Evolutionary conservation across 2,329 filamentous ascomycete genomes (phyloP), one percentile per base, ranked within the genome.

Genomic region (Diaporthe citrichinensis): DNA sequence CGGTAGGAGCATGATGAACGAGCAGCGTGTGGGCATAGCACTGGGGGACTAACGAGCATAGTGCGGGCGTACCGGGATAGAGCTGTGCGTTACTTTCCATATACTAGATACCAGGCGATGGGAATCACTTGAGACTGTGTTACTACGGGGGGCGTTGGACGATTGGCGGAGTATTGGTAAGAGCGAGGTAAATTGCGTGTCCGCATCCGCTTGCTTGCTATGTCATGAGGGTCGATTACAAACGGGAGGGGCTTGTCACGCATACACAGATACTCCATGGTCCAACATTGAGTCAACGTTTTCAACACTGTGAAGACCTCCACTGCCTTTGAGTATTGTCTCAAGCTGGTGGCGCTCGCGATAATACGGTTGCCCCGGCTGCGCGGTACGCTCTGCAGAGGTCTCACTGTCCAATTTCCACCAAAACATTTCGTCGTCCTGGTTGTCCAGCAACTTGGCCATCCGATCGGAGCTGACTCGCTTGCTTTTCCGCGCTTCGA

Each of bases 61-160:
- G 1, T 69, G 65, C 23, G 65, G 65, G 65, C 65, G 65, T 69
- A 55, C 23, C 15, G 68, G 73, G 58, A 67, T 75, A 59, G 58
- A 72, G 65, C 7, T 55, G 31, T 20, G 46, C 12, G 17, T 46
- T 49, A n/a, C 17, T 23, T 69, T 55, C 34, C 46, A 41, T 20
- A 31, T 31, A 10, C 31, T 55, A 55, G 65, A 69, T 39, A 69
- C 65, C 31, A 28, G 34, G 23, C 3, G 65, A 28, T 55, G 65
- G 41, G 49, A 41, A 69, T 55, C 17, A 55, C 34, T 28, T 15
- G 62, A 28, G 34, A 55, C 7, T n/a, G 23, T 46, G 25, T 46
- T 23, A 41, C 46, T 23, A 39, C 15, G 46, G n/a, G n/a, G n/a
- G 62, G 65, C 31, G 65, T 55, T 8, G 49, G 49, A 31, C 6